Evolutionary conservation across 1,284 basidiomycete genomes (phyloP).

Genomic region (Ustilago sp.): DNA sequence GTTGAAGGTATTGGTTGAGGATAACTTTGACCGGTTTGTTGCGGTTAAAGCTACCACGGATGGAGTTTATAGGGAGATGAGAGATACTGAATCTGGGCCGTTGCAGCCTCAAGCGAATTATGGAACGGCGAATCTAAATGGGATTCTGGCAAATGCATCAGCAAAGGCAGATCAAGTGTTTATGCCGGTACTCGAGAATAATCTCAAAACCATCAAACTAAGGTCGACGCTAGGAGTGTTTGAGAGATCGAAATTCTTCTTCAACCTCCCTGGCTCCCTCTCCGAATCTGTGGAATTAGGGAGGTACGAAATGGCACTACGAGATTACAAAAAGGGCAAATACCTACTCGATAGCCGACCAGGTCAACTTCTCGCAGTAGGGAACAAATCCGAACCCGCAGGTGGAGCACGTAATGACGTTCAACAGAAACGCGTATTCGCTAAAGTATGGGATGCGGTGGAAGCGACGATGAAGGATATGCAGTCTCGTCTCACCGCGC

Average conservation of each 20-base stretch:
- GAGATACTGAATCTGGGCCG: constrained; percentile 77
- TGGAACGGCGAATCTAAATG: constrained; percentile 83
- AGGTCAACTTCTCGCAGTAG: constrained; percentile 77
- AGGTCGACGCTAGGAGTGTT: constrained; percentile 94
- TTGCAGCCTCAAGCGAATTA: constrained; percentile 82
- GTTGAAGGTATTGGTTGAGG: constrained; percentile 91
- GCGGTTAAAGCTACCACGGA: constrained; percentile 96
- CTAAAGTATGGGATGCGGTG: constrained; percentile 95
- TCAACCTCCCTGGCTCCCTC: constrained; percentile 94
- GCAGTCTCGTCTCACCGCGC: constrained; percentile 80
- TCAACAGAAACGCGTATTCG: constrained; percentile 85
- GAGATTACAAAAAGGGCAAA: constrained; percentile 97
- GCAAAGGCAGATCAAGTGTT: constrained; percentile 95
- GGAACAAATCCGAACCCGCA: constrained; percentile 69
- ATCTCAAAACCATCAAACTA: constrained; percentile 91
- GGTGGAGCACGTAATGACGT: constrained; percentile 45
- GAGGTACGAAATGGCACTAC: constrained; percentile 89
- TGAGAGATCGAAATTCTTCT: constrained; percentile 97
- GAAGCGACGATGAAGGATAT: constrained; percentile 95
- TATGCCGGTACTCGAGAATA: constrained; percentile 93
- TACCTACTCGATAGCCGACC: constrained; percentile 88
- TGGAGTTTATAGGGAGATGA: constrained; percentile 89
- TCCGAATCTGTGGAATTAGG: constrained; percentile 81
- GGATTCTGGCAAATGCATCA: constrained; percentile 74
- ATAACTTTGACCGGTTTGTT: constrained; percentile 98